Evolutionary conservation across 345 rosid species (phyloP).

Genomic region (Gossypium arboreum): DNA sequence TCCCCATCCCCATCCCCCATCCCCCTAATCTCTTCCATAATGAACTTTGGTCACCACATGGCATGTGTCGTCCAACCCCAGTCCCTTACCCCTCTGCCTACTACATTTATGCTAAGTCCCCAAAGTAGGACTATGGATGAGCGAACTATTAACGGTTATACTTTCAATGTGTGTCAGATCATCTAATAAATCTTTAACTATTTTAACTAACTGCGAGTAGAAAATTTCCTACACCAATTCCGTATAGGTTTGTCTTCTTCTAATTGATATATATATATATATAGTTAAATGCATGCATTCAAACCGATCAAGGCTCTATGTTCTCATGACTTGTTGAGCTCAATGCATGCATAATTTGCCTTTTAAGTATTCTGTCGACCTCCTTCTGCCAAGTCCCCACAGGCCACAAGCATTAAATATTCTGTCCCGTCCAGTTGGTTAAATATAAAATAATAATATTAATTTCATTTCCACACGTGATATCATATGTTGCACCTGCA

Average conservation of each 20-base stretch:
- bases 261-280: too few species aligned
- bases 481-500: constrained; percentile 5
- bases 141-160: neutral
- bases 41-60: constrained; percentile 25
- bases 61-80: constrained; percentile 41
- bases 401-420: too few species aligned
- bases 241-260: too few species aligned
- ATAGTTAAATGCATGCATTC: too few species aligned
- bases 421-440: neutral
- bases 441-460: neutral
- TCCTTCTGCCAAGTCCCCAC: too few species aligned
- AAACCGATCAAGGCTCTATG: too few species aligned
- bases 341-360: too few species aligned
- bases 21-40: constrained; percentile 15
- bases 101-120: neutral
- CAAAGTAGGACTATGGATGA: neutral
- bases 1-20: neutral
- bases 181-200: too few species aligned
- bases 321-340: too few species aligned
- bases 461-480: neutral
- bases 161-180: neutral
- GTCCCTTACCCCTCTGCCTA: neutral
- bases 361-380: too few species aligned
- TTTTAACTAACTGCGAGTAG: too few species aligned
- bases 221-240: too few species aligned